A percentile compares a stretch with the other conserved stretches of the same genome.
phyloP scores from a whole-genome alignment of 352 stramenopile species.

The Pythium grandisporangium region DNA sequence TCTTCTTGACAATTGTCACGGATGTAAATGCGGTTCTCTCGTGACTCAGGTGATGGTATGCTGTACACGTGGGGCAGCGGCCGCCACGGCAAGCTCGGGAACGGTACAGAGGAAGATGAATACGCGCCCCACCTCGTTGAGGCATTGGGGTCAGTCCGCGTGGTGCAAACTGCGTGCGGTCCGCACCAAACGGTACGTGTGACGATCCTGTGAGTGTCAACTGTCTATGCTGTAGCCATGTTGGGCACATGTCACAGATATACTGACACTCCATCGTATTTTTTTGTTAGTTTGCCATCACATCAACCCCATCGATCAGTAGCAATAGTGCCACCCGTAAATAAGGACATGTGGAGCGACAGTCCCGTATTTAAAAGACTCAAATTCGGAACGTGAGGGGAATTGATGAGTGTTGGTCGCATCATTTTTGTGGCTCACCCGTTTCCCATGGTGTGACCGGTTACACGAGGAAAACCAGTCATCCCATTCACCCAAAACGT shows the following conservation, averaged over 20 bases:
- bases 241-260: background rate
- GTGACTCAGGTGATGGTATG: slow-evolving; percentile 45
- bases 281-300: slow-evolving; percentile 17
- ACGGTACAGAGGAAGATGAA: slow-evolving; percentile 48
- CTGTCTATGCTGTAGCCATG: background rate
- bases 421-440: no score
- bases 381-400: no score
- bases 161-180: slow-evolving; percentile 41
- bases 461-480: no score
- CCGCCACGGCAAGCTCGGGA: slow-evolving; percentile 58
- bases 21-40: no score
- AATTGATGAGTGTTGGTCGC: no score
- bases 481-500: no score
- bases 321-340: no score
- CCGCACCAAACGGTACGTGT: slow-evolving; percentile 47
- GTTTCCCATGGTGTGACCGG: no score
- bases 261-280: background rate
- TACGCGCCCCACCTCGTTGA: slow-evolving; percentile 31
- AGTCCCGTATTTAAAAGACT: no score
- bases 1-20: no score
- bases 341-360: no score
- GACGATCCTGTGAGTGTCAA: no score
- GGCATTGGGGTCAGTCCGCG: slow-evolving; percentile 44
- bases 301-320: slow-evolving; percentile 29
- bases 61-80: slow-evolving; percentile 68